Evolutionary conservation across 1,139 yeast genomes (phyloP), one percentile per base, ranked within the genome.

Genomic region (Candida neerlandica): DNA sequence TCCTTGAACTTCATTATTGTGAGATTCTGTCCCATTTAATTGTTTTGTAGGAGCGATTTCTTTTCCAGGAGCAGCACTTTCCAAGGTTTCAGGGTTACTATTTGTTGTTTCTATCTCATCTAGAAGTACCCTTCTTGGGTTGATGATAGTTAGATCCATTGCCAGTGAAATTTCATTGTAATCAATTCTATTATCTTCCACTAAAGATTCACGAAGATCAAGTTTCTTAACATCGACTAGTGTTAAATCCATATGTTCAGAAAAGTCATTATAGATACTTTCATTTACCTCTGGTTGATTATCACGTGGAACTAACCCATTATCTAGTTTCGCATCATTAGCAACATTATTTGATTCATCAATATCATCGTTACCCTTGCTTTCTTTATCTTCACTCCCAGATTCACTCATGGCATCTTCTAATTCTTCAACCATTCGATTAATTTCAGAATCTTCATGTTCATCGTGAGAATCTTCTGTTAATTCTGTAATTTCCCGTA

Each of bases 91-190:
- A 4, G 10, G 16, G 5, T 7, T 7, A 2, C 10, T 21, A 30
- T 30, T 11, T 14, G 15, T 11, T 14, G 15, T 14, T 16, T 34
- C 21, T 12, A 15, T 35, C 35, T 33, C 16, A 34, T 7, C n/a
- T 6, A 35, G 6, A 35, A 35, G 14, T 35, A 12, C 41, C 9
- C 41, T 37, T 12, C 29, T 26, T 14, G 27, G 39, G 38, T 19
- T 26, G 14, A 42, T 33, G 3, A 32, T 35, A 9, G 44, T 42
- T 10, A 42, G 26, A 33, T 42, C 44, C 44, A 42, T 42, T 7
- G 44, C 44, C 29, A 42, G 19, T 9, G 44, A 42, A 6, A 42
- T 21, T 5, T 46, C 48, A 41, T 48, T 43, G 30, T 49, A 38
- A 19, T 30, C 29, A 30, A 10, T 26, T 19, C 27, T 6, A 18